These are phyloP conservation scores for Trichophyton benhamiae DNA, from an alignment of 2,329 filamentous ascomycete species.

Conservation along the genomic window DNA sequence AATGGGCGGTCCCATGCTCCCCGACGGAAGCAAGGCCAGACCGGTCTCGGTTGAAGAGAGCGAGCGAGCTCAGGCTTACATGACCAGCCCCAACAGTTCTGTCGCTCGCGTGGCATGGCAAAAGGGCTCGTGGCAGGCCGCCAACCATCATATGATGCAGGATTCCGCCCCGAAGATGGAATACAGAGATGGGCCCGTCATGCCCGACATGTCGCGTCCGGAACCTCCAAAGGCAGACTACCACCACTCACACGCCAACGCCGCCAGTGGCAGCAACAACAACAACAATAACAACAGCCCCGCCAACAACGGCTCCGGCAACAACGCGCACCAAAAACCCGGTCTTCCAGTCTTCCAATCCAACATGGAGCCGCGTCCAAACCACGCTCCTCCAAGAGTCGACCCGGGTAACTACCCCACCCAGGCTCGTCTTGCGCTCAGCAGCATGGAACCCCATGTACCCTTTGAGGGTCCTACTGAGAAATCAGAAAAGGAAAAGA, in stretches of 20 bases:
- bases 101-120: conserved; percentile 29
- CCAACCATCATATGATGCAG: conserved; percentile 24
- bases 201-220: conserved; percentile 30
- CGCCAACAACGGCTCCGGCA: conserved; percentile 28
- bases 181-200: conserved; percentile 28
- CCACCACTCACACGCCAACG: conserved; percentile 24
- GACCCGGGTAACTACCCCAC: conserved; percentile 32
- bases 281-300: not conserved
- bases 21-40: conserved; percentile 36
- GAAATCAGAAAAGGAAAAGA: conserved; percentile 73
- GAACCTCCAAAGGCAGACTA: conserved; percentile 30
- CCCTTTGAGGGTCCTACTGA: conserved; percentile 20
- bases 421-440: conserved; percentile 32
- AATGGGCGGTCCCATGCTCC: conserved; percentile 16
- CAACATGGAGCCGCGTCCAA: conserved; percentile 27
- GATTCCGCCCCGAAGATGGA: conserved; percentile 31
- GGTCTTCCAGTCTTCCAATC: conserved; percentile 28
- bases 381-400: conserved; percentile 20
- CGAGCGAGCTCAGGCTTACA: conserved; percentile 29
- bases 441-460: conserved; percentile 30
- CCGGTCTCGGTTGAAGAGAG: conserved; percentile 37
- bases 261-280: conserved; percentile 8
- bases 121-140: conserved; percentile 29
- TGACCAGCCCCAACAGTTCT: conserved; percentile 28
- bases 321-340: conserved; percentile 25